Conservation (phyloP, 164 flowering plant genomes). For the Berberis thunbergii region DNA sequence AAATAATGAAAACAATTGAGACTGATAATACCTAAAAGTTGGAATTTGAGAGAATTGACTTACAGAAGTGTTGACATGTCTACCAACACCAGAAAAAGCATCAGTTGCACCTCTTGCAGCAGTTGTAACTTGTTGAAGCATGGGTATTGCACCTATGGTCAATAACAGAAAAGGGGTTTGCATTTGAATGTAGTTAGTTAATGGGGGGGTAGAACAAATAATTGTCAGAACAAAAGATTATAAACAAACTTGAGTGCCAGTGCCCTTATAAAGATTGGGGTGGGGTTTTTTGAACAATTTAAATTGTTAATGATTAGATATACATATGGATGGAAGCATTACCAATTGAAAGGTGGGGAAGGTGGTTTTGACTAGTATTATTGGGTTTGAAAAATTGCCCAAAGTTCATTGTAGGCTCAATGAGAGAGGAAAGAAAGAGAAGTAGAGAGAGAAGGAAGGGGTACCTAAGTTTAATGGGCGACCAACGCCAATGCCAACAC, state of each 20-base stretch:
- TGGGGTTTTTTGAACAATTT: no score
- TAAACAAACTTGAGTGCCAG: background rate
- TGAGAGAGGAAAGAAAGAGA: background rate
- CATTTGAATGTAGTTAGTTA: background rate
- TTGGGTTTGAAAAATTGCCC: conserved; percentile 19
- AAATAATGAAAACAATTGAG: background rate
- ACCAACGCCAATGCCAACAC: conserved; percentile 89
- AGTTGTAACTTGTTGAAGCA: conserved; percentile 58
- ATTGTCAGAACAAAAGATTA: background rate
- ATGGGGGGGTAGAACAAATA: background rate
- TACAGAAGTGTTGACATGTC: conserved; percentile 69
- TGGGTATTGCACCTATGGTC: conserved; percentile 68
- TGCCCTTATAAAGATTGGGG: no score
- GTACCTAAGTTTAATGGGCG: conserved; percentile 74
- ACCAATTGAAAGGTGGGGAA: conserved; percentile 5
- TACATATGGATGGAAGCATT: background rate
- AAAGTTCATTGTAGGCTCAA: conserved; percentile 20
- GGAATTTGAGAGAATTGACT: conserved; percentile 17
- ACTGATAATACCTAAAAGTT: background rate
- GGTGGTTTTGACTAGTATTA: conserved; percentile 9
- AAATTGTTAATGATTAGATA: no score
- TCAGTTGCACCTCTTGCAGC: conserved; percentile 91
- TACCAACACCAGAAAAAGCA: conserved; percentile 70
- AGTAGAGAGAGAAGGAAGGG: background rate
- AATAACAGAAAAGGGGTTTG: background rate